A percentile compares a stretch with the other conserved stretches of the same genome.
Conservation (phyloP, 371 early-diverging fungal species). For the Chytridium lagenaria region DNA sequence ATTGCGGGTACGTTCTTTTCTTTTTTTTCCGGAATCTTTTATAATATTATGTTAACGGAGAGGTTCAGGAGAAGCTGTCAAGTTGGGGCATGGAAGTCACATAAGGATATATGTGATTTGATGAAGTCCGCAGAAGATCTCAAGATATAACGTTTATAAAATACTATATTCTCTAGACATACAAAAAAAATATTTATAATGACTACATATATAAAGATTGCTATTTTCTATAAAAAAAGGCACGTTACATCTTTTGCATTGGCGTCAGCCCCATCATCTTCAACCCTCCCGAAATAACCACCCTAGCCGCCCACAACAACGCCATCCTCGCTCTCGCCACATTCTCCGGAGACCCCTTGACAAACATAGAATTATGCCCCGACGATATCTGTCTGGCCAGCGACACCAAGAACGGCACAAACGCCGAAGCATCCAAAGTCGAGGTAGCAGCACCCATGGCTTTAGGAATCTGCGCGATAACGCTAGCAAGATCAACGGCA, state of each 20-base stretch:
- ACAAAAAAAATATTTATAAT: no score
- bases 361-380: constrained; percentile 37
- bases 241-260: constrained; percentile 28
- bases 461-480: constrained; percentile 19
- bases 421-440: constrained; percentile 23
- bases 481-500: constrained; percentile 27
- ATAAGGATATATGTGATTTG: constrained; percentile 46
- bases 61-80: constrained; percentile 50
- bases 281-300: constrained; percentile 16
- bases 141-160: no score
- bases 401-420: constrained; percentile 24
- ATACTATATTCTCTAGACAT: no score
- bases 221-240: no score
- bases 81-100: constrained; percentile 50
- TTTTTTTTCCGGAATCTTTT: not conserved
- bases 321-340: constrained; percentile 22
- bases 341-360: constrained; percentile 25
- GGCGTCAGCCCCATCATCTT: constrained; percentile 24
- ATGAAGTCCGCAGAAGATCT: no score
- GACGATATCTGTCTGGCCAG: constrained; percentile 25
- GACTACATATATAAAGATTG: no score
- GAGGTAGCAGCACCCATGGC: not conserved
- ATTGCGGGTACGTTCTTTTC: constrained; percentile 45
- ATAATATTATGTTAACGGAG: not conserved
- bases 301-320: constrained; percentile 18